Evolutionary conservation across 495 filamentous ascomycete genomes (phyloP).

Genomic region (Niebla homalea): DNA sequence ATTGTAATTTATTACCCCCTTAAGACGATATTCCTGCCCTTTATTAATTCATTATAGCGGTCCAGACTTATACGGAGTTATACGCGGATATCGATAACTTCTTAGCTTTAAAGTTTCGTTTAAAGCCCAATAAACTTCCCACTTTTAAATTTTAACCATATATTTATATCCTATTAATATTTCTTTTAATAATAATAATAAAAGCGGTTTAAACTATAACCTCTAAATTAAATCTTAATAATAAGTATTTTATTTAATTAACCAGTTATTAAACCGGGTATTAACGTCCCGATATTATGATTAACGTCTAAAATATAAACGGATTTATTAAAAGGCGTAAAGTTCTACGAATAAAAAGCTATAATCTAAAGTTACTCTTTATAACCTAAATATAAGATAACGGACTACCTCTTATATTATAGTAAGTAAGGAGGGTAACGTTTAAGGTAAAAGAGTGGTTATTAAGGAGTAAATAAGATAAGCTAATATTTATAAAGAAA

Average conservation of each 20-base stretch:
- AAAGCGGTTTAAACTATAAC: too few species aligned
- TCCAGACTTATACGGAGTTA: not conserved
- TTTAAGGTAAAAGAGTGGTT: not conserved
- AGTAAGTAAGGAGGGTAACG: not conserved
- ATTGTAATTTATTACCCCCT: too few species aligned
- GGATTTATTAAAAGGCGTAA: not conserved
- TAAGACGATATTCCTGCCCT: too few species aligned
- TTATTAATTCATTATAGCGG: not conserved
- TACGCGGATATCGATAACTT: not conserved
- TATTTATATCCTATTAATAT: not conserved
- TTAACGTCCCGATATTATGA: too few species aligned
- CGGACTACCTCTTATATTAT: too few species aligned
- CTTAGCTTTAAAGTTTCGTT: not conserved
- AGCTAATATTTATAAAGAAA: not conserved
- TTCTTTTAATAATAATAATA: too few species aligned
- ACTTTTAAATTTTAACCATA: not conserved
- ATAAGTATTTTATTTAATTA: not conserved
- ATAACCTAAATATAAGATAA: too few species aligned
- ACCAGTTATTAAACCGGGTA: too few species aligned
- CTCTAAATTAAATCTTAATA: not conserved
- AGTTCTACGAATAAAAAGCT: not conserved
- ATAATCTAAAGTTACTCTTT: not conserved
- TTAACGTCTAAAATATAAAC: too few species aligned
- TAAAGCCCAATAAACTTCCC: not conserved
- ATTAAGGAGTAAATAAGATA: not conserved